Conservation (phyloP, 495 filamentous ascomycete species). For the Achaetomiella virescens region DNA sequence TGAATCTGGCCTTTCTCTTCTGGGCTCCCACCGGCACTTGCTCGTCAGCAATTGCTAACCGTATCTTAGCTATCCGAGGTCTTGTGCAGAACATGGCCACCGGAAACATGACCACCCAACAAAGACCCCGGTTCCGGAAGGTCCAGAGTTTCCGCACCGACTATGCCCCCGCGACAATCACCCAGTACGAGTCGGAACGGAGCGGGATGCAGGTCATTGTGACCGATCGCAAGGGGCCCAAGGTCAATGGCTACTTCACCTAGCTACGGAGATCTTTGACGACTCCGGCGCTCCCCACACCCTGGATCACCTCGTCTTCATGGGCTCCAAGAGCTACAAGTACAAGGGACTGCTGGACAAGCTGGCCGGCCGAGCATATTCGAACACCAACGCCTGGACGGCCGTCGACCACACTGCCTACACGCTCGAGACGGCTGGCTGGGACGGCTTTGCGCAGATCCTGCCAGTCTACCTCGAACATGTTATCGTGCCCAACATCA, state of each 20-base stretch:
- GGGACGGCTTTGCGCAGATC: constrained; percentile 93
- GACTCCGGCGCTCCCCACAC: constrained; percentile 95
- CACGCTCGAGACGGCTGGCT: constrained; percentile 87
- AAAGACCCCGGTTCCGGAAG: constrained; percentile 61
- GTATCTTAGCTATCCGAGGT: constrained; percentile 13
- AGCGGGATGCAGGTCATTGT: constrained; percentile 93
- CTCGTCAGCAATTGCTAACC: constrained; percentile 17
- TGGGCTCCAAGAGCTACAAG: constrained; percentile 89
- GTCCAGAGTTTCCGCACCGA: constrained; percentile 80
- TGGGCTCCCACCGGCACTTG: neutral
- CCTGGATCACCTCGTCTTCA: constrained; percentile 92
- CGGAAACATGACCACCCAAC: constrained; percentile 32
- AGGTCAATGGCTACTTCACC: constrained; percentile 88
- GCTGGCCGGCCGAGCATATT: constrained; percentile 86
- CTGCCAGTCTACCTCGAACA: constrained; percentile 95
- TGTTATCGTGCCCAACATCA: constrained; percentile 82
- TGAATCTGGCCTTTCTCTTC: neutral
- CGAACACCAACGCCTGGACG: constrained; percentile 94
- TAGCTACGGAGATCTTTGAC: constrained; percentile 96
- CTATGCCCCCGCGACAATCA: constrained; percentile 78
- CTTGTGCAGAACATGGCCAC: constrained; percentile 14
- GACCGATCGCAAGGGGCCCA: constrained; percentile 86
- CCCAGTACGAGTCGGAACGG: constrained; percentile 70
- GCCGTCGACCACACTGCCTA: constrained; percentile 95
- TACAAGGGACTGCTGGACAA: constrained; percentile 96